These are phyloP conservation scores for Panicum miliaceum DNA, from an alignment of 176 grass and related monocot species.

Conservation along the genomic window DNA sequence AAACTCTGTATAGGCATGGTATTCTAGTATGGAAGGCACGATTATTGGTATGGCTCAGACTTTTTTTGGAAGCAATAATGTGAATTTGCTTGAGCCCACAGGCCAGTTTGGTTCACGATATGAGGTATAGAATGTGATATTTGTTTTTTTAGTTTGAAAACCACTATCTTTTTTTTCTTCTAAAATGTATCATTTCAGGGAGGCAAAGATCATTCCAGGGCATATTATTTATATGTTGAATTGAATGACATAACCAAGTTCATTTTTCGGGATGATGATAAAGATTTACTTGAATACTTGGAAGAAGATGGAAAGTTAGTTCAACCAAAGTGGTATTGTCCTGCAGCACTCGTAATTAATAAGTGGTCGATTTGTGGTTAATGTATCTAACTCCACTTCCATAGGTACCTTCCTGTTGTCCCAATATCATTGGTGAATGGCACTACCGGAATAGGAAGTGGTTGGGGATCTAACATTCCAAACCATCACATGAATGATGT, in stretches of 20 bases:
- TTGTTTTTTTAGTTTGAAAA: not conserved
- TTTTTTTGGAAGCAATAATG: not conserved
- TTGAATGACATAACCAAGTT: not conserved
- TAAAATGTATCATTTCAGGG: not conserved
- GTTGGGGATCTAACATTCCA: not conserved
- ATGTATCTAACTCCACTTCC: slow-evolving; percentile 4
- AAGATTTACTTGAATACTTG: not conserved
- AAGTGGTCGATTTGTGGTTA: not conserved
- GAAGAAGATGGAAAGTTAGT: not conserved
- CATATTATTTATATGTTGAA: not conserved
- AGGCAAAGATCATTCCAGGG: not conserved
- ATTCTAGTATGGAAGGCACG: not conserved
- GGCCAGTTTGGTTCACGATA: not conserved
- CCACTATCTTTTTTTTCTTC: not conserved
- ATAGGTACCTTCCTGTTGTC: slow-evolving; percentile 2
- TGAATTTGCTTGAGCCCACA: not conserved
- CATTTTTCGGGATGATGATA: not conserved
- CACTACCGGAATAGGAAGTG: not conserved
- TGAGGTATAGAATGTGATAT: not conserved
- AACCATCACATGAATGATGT: not conserved
- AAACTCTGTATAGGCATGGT: not conserved
- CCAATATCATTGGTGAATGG: not conserved
- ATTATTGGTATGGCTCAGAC: not conserved
- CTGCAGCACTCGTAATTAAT: slow-evolving; percentile 1
- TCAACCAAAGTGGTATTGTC: slow-evolving; percentile 1